Base-by-base conservation (phyloP, 2,329 filamentous ascomycete species). In the Ophiocordyceps australis region DNA sequence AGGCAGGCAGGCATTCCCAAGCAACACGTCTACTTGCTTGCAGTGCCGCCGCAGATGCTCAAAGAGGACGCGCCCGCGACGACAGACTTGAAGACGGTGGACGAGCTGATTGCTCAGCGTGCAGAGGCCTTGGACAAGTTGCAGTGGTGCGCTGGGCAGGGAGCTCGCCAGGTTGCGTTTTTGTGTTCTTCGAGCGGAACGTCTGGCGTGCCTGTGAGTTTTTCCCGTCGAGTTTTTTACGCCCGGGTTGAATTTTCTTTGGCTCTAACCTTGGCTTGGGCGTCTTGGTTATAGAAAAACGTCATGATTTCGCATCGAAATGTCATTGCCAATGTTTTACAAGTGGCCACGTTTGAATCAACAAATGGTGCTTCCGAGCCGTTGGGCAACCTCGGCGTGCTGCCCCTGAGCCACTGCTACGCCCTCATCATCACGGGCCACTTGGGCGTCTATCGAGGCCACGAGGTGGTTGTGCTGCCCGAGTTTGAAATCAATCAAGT, bases 341-440 rank as follows among this genome's bases (percentile, higher is more conserved):
- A 82, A 43, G 55, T 74, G 20, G 37, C 41, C 4, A 50, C 57
- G 2, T 68, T 43, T 28, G 40, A 39, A 27, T 49, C 38, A 3
- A 25, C 18, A 9, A 19, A 25, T 14, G 20, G 24, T 11, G 8
- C 14, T 3, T 10, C 24, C 4, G 24, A 17, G 13, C 17, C 24
- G 7, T n/a, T 25, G 24, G 24, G 24, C 13, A 46, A 53, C 18
- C 54, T 82, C 1, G 77, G 75, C 3, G 55, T 83, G 8, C 54
- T 85, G 4, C 78, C 78, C 0, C 64, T 80, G 38, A 81, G 74
- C 32, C 80, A 89, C 41, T 85, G 83, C 32, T 86, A 83, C 40
- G 68, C 65, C 1, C 51, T 89, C 9, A 65, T 86, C 4, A 68
- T 81, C 5, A 68, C 79, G 28, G 69, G 64, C 17, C 75, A 81